Conservation (phyloP, 371 early-diverging fungal species). For the Mortierella sp. region DNA sequence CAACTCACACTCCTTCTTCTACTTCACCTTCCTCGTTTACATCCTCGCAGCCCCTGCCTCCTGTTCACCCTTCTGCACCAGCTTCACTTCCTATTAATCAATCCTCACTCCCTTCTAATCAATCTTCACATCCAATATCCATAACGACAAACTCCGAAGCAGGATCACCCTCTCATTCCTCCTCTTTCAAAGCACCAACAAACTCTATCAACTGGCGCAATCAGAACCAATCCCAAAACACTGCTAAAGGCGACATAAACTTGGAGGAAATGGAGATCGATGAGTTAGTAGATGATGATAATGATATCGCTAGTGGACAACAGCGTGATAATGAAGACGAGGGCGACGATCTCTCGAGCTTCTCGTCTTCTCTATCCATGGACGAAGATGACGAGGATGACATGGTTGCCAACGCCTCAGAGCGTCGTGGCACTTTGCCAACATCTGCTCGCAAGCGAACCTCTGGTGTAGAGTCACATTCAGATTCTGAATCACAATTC, state of each 20-base stretch:
- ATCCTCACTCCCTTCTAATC: slow-evolving; percentile 7
- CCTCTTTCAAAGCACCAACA: not conserved
- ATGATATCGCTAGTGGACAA: not conserved
- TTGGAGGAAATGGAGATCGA: slow-evolving; percentile 12
- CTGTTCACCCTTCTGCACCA: not conserved
- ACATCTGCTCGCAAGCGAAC: slow-evolving; percentile 31
- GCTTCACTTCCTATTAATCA: not conserved
- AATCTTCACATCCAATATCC: slow-evolving; percentile 4
- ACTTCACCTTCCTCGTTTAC: slow-evolving; percentile 15
- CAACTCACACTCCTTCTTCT: slow-evolving; percentile 2
- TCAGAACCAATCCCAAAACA: slow-evolving; percentile 2
- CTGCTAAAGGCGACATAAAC: not conserved
- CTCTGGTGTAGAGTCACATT: slow-evolving; percentile 33
- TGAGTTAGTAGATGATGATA: slow-evolving; percentile 6
- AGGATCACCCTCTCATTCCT: not conserved
- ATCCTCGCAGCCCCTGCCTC: slow-evolving; percentile 8
- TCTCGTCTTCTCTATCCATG: slow-evolving; percentile 24
- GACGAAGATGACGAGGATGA: slow-evolving; percentile 25
- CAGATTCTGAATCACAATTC: slow-evolving; percentile 47
- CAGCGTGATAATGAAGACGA: slow-evolving; percentile 23
- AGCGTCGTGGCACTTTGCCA: slow-evolving; percentile 18
- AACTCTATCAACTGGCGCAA: not conserved
- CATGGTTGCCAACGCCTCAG: not conserved
- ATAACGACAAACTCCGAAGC: not conserved
- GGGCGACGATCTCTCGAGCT: slow-evolving; percentile 26